phyloP scores from a whole-genome alignment of 768 basidiomycete species.

The Hericium erinaceus region DNA sequence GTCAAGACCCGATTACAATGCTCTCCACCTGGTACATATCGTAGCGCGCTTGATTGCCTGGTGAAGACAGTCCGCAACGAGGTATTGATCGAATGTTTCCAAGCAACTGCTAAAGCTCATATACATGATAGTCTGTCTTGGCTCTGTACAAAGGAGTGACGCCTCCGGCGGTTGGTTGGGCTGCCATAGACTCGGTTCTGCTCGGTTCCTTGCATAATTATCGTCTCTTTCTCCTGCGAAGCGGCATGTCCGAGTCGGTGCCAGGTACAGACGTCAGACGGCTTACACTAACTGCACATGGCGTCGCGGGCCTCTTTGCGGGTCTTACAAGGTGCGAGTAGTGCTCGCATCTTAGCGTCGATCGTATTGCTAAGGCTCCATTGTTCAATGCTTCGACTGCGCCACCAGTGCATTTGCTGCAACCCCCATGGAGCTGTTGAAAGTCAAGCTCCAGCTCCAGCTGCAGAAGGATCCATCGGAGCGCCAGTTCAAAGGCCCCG shows the following conservation, averaged over 20 bases:
- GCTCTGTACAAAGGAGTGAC: slow-evolving; percentile 71
- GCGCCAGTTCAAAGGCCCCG: slow-evolving; percentile 54
- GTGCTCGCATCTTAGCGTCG: not conserved
- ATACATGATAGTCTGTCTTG: slow-evolving; percentile 38
- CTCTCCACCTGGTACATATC: slow-evolving; percentile 53
- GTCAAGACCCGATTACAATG: slow-evolving; percentile 69
- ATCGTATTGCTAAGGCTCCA: too few species aligned
- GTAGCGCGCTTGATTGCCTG: slow-evolving; percentile 51
- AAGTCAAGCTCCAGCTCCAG: slow-evolving; percentile 70
- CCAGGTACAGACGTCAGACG: slow-evolving; percentile 36
- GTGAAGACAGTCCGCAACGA: slow-evolving; percentile 50
- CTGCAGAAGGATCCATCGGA: slow-evolving; percentile 39
- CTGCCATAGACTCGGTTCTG: slow-evolving; percentile 60
- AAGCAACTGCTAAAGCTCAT: not conserved
- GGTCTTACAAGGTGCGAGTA: slow-evolving; percentile 53
- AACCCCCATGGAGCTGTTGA: slow-evolving; percentile 71
- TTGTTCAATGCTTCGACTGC: too few species aligned
- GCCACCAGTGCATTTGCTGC: slow-evolving; percentile 50
- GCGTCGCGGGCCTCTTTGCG: slow-evolving; percentile 56
- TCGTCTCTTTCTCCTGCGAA: slow-evolving; percentile 45
- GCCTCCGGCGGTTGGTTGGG: slow-evolving; percentile 66
- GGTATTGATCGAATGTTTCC: slow-evolving; percentile 25
- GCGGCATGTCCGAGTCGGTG: slow-evolving; percentile 43
- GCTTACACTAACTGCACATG: slow-evolving; percentile 55
- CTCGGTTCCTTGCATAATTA: slow-evolving; percentile 68